Evolutionary conservation across 495 filamentous ascomycete species (phyloP).

Genomic region (Trichoderma erinaceum): DNA sequence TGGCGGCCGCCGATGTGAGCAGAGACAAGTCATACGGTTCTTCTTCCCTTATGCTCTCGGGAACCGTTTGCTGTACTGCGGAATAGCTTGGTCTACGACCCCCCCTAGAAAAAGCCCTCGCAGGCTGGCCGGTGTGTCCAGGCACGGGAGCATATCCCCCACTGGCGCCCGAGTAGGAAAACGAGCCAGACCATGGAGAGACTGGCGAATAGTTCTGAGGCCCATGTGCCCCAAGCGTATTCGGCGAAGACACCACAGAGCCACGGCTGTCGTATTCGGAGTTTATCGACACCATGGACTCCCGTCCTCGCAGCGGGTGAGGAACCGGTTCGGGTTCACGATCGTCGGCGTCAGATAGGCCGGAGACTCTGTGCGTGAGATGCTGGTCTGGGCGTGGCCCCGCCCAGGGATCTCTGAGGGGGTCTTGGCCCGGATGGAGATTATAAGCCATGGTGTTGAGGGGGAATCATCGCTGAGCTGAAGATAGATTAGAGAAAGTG

Average conservation of each 20-base stretch:
- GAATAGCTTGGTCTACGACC: slow-evolving; percentile 18
- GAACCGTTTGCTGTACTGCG: slow-evolving; percentile 22
- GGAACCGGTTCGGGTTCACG: slow-evolving; percentile 21
- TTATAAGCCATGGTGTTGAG: slow-evolving; percentile 3
- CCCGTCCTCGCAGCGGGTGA: slow-evolving; percentile 28
- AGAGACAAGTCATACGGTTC: slow-evolving; percentile 35
- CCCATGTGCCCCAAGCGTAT: slow-evolving; percentile 13
- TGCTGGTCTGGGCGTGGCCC: slow-evolving; percentile 18
- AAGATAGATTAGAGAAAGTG: neutral
- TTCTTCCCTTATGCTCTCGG: slow-evolving; percentile 40
- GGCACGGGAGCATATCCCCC: slow-evolving; percentile 34
- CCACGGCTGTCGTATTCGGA: slow-evolving; percentile 24
- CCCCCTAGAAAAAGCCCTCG: slow-evolving; percentile 16
- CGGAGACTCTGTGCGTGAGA: slow-evolving; percentile 39
- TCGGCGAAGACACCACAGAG: slow-evolving; percentile 17
- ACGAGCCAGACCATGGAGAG: slow-evolving; percentile 23
- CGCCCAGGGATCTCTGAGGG: slow-evolving; percentile 9
- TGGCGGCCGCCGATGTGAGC: slow-evolving; percentile 30
- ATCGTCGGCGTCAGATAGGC: slow-evolving; percentile 35
- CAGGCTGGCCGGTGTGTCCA: slow-evolving; percentile 6
- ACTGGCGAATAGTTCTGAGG: slow-evolving; percentile 20
- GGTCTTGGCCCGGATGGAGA: neutral
- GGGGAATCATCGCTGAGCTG: neutral
- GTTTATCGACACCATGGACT: slow-evolving; percentile 38
- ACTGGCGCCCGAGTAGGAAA: slow-evolving; percentile 19